Evolutionary conservation across 2,329 filamentous ascomycete species (phyloP).

Genomic region (Periconia macrospinosa): DNA sequence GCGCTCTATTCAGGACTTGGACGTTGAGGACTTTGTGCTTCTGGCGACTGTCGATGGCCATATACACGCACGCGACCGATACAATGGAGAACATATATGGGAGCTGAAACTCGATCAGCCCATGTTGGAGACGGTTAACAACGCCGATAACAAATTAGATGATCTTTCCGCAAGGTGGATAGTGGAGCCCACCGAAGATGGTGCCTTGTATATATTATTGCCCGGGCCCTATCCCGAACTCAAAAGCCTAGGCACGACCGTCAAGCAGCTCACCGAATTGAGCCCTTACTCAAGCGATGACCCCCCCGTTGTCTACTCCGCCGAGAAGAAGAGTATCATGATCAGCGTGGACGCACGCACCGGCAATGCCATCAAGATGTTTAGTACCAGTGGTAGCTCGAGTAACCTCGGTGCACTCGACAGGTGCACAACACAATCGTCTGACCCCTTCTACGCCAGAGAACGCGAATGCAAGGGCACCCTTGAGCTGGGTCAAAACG

Average conservation of each 20-base stretch:
- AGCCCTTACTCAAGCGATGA: slow-evolving; percentile 75
- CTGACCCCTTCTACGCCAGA: slow-evolving; percentile 55
- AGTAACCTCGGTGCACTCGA: slow-evolving; percentile 66
- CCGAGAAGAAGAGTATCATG: slow-evolving; percentile 86
- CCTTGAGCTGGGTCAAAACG: slow-evolving; percentile 80
- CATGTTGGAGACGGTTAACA: slow-evolving; percentile 87
- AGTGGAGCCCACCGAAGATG: slow-evolving; percentile 87
- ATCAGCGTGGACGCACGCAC: slow-evolving; percentile 87
- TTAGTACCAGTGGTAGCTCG: slow-evolving; percentile 72
- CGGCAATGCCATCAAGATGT: slow-evolving; percentile 80
- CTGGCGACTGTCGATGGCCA: slow-evolving; percentile 99
- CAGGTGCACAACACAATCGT: slow-evolving; percentile 69
- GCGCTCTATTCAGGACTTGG: slow-evolving; percentile 98
- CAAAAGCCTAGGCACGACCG: slow-evolving; percentile 69
- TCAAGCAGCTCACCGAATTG: slow-evolving; percentile 83
- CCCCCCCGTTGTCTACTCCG: slow-evolving; percentile 80
- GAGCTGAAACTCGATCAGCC: slow-evolving; percentile 80
- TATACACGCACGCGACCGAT: slow-evolving; percentile 86
- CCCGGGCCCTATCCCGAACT: slow-evolving; percentile 65
- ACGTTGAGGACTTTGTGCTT: slow-evolving; percentile 99
- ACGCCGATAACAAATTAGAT: slow-evolving; percentile 63
- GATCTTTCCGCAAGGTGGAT: slow-evolving; percentile 64
- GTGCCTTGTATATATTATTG: slow-evolving; percentile 82
- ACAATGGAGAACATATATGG: slow-evolving; percentile 83
- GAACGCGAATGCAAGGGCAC: slow-evolving; percentile 72